Evolutionary conservation across 345 rosid species (phyloP).

Genomic region (Eucalyptus marginata): DNA sequence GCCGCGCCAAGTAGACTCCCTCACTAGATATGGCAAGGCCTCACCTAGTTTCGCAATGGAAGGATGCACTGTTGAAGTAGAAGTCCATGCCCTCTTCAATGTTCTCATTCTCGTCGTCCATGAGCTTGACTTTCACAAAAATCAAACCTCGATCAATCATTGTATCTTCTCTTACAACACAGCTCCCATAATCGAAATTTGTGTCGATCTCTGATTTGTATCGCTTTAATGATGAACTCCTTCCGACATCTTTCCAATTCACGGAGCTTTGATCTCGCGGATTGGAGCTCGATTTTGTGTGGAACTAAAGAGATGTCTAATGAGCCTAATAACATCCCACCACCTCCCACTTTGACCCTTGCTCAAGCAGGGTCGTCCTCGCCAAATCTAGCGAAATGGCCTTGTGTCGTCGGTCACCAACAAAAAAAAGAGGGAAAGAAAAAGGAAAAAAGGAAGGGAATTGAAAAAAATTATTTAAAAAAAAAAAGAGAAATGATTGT

Average conservation of each 20-base stretch:
- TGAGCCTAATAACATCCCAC: neutral
- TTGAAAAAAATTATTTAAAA: fast-evolving
- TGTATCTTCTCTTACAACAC: neutral
- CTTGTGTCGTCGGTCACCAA: fast-evolving
- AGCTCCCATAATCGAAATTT: neutral
- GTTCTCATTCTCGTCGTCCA: neutral
- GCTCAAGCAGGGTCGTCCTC: neutral
- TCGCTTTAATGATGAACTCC: neutral
- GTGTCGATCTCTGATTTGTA: neutral
- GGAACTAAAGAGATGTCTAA: neutral
- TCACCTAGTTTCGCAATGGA: fast-evolving
- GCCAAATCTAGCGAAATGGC: neutral
- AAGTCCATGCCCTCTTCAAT: neutral
- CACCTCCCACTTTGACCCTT: neutral
- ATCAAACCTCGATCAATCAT: neutral
- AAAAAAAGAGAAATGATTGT: too few species aligned
- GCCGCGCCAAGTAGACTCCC: fast-evolving
- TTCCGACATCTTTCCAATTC: neutral
- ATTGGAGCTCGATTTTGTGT: neutral
- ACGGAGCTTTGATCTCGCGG: neutral
- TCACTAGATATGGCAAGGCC: neutral
- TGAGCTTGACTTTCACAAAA: neutral
- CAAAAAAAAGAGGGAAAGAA: too few species aligned
- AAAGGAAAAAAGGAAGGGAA: fast-evolving
- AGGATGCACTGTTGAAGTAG: neutral